Evolutionary conservation across 2,329 filamentous ascomycete genomes (phyloP).

Genomic region (Zasmidium cellare): DNA sequence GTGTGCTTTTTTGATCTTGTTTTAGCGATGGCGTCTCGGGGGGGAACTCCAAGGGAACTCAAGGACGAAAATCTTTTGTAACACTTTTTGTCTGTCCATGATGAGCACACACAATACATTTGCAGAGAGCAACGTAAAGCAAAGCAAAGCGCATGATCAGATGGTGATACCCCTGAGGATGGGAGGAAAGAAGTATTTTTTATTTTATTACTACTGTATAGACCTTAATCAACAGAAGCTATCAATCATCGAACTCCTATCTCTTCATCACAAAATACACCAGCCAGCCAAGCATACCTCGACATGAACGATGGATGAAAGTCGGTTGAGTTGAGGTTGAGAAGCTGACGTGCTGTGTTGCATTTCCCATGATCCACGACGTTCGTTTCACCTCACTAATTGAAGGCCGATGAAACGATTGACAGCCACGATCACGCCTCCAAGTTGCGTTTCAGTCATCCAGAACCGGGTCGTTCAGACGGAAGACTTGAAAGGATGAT

Average conservation of each 20-base stretch:
- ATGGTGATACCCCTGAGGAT: too few species aligned
- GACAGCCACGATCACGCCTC: not conserved
- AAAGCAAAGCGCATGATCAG: not conserved
- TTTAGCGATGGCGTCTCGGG: slow-evolving; percentile 19
- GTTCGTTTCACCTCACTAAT: not conserved
- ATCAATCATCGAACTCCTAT: not conserved
- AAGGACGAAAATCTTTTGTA: too few species aligned
- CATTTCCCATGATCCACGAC: too few species aligned
- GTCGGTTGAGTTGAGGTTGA: too few species aligned
- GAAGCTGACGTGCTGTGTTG: too few species aligned
- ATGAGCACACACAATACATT: too few species aligned
- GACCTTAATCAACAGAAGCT: not conserved
- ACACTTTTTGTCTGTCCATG: too few species aligned
- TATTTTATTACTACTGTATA: slow-evolving; percentile 1
- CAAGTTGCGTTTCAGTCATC: not conserved
- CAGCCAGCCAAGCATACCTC: too few species aligned
- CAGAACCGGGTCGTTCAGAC: not conserved
- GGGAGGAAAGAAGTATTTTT: too few species aligned
- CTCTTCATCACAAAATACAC: not conserved
- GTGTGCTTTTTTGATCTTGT: slow-evolving; percentile 1
- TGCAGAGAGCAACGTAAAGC: not conserved
- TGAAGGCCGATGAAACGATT: not conserved
- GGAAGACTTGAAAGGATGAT: not conserved
- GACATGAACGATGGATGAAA: too few species aligned
- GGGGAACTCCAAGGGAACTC: too few species aligned